These are phyloP conservation scores for Naematelia encephala DNA, from an alignment of 768 basidiomycete species.

Conservation along the genomic window DNA sequence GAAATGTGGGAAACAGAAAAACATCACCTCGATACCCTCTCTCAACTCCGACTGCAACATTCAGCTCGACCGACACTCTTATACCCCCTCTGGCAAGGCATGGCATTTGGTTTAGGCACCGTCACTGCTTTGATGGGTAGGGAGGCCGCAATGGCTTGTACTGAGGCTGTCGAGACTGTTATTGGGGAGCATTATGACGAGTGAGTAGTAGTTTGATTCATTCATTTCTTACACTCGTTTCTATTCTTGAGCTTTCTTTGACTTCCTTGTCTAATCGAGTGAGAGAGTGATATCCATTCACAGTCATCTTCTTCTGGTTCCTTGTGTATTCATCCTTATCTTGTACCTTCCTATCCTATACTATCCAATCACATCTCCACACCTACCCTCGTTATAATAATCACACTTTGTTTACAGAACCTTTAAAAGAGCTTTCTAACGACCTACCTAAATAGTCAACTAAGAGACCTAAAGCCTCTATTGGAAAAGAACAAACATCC, in stretches of 20 bases:
- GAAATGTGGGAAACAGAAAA: slow-evolving; percentile 98
- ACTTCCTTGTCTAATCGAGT: background rate
- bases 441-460: too few relatives aligned
- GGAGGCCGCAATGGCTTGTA: slow-evolving; percentile 97
- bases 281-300: background rate
- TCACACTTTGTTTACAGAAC: too few relatives aligned
- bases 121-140: slow-evolving; percentile 81
- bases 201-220: slow-evolving; percentile 55
- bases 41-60: slow-evolving; percentile 79
- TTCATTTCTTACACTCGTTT: background rate
- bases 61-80: slow-evolving; percentile 76
- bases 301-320: background rate
- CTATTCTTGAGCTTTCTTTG: background rate
- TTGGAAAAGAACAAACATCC: slow-evolving; percentile 58
- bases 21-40: slow-evolving; percentile 82
- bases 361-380: background rate
- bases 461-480: slow-evolving; percentile 57
- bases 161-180: slow-evolving; percentile 94
- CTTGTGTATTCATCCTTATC: background rate
- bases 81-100: slow-evolving; percentile 77
- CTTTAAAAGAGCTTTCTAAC: too few relatives aligned
- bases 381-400: too few relatives aligned
- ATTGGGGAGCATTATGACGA: slow-evolving; percentile 99
- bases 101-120: slow-evolving; percentile 81
- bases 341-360: background rate